phyloP scores from a whole-genome alignment of 805 yeast species.

The Candida michaelii region DNA sequence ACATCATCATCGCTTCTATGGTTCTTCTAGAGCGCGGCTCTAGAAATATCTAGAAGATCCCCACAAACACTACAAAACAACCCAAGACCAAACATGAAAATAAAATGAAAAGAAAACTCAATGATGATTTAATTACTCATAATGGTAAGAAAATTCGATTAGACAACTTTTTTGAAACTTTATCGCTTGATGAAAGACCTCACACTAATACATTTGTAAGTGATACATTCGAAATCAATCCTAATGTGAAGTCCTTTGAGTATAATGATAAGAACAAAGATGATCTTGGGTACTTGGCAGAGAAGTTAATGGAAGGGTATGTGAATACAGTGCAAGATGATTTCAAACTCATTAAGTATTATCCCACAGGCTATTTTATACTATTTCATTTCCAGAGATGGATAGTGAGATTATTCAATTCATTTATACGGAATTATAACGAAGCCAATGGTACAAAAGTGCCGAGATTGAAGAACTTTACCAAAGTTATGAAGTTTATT shows the following conservation, averaged over 20 bases:
- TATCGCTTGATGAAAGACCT: conserved; percentile 17
- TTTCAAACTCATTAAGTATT: conserved; percentile 24
- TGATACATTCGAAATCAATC: conserved; percentile 9
- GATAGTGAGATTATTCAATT: conserved; percentile 36
- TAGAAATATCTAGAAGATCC: conserved; percentile 1
- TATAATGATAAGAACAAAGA: background rate
- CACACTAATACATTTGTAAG: background rate
- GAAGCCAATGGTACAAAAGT: conserved; percentile 14
- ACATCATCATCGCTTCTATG: too few relatives aligned
- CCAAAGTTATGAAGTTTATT: conserved; percentile 24
- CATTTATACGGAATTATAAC: conserved; percentile 32
- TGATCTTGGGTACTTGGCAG: conserved; percentile 14
- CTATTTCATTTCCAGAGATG: conserved; percentile 32
- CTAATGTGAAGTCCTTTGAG: conserved; percentile 2
- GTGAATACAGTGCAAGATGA: conserved; percentile 6
- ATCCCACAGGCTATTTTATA: conserved; percentile 25
- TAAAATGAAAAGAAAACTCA: conserved; percentile 4
- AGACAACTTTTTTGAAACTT: conserved; percentile 26
- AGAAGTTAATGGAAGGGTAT: conserved; percentile 14
- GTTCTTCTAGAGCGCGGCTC: background rate
- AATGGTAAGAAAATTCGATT: conserved; percentile 30
- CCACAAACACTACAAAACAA: background rate
- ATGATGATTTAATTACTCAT: conserved; percentile 12
- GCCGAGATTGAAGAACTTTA: conserved; percentile 21
- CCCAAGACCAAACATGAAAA: background rate